phyloP scores from a whole-genome alignment of 257 asterid genomes.

The Cinchona pubescens region DNA sequence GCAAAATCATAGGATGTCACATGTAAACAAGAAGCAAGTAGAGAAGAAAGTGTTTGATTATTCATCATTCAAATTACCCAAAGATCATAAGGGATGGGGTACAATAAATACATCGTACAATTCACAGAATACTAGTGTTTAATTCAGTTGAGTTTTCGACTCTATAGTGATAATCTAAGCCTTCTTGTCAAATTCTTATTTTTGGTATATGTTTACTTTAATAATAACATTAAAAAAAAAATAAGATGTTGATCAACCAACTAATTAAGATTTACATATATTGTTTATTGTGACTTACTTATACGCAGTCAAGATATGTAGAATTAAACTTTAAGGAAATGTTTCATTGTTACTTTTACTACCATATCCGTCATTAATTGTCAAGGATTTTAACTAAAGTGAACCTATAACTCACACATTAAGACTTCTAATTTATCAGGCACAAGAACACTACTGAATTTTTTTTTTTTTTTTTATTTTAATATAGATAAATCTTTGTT shows the following conservation, averaged over 20 bases:
- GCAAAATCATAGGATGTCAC: slow-evolving; percentile 11
- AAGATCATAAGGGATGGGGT: background rate
- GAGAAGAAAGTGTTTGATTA: background rate
- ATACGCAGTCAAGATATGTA: background rate
- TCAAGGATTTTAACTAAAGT: too few species aligned
- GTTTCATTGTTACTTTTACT: background rate
- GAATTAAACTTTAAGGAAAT: background rate
- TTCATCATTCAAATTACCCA: background rate
- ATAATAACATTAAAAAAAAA: background rate
- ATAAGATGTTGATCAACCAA: background rate
- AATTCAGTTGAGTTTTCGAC: slow-evolving; percentile 15
- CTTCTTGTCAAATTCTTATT: background rate
- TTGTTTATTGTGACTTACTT: background rate
- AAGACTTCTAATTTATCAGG: too few species aligned
- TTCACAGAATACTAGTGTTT: slow-evolving; percentile 2
- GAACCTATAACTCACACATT: too few species aligned
- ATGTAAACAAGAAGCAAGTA: slow-evolving; percentile 16
- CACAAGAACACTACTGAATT: too few species aligned
- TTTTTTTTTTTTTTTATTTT: too few species aligned
- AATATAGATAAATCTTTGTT: background rate
- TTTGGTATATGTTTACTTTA: background rate
- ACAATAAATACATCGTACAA: background rate
- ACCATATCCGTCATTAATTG: too few species aligned
- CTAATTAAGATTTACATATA: background rate
- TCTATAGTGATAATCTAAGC: background rate